A percentile compares a stretch with the other conserved stretches of the same genome.
Conservation (phyloP, 768 basidiomycete genomes). For the Trametes meyenii region DNA sequence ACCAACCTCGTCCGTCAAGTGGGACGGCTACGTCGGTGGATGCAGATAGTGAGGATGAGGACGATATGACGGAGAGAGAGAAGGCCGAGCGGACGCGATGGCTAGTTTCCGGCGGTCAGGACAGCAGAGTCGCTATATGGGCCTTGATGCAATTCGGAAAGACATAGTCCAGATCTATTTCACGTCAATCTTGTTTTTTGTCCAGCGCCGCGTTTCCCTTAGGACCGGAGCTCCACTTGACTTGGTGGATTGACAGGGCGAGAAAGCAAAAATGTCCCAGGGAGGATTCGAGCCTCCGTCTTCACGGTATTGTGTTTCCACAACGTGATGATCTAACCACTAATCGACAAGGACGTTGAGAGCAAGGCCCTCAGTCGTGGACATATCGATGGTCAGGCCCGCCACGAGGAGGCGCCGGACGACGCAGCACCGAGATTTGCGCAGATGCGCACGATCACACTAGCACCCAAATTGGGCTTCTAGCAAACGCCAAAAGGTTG, state of each 20-base stretch:
- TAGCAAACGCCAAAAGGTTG: conserved; percentile 15
- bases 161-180: conserved; percentile 2
- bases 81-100: conserved; percentile 29
- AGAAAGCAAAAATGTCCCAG: conserved; percentile 20
- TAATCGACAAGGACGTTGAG: conserved; percentile 24
- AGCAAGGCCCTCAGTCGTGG: background rate
- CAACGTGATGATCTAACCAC: conserved; percentile 27
- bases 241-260: background rate
- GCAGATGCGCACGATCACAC: background rate
- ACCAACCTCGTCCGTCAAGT: background rate
- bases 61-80: conserved; percentile 29
- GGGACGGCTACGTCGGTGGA: background rate
- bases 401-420: background rate
- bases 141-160: conserved; percentile 29
- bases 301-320: conserved; percentile 22
- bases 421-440: conserved; percentile 3
- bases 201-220: background rate
- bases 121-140: conserved; percentile 34
- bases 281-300: conserved; percentile 27
- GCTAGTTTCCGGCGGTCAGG: conserved; percentile 32
- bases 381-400: background rate
- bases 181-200: background rate
- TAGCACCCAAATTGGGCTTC: background rate
- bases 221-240: too few species aligned
- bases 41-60: conserved; percentile 26